Evolutionary conservation across 2,329 filamentous ascomycete species (phyloP).

Genomic region (Herpotrichia juniperi): DNA sequence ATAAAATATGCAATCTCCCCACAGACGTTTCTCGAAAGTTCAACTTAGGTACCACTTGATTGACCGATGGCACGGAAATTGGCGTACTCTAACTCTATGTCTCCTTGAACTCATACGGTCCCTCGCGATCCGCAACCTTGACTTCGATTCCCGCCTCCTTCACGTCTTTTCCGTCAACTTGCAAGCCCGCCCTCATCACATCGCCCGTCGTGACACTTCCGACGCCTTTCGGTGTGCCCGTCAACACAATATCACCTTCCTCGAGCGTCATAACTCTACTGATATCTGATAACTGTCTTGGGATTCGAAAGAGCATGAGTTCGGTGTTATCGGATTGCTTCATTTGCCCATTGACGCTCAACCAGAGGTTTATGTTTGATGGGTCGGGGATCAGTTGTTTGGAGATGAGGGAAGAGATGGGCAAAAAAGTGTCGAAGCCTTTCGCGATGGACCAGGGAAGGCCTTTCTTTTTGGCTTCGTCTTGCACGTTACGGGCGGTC

Average conservation of each 20-base stretch:
- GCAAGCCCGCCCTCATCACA: slow-evolving; percentile 82
- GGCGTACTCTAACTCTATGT: slow-evolving; percentile 40
- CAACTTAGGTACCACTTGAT: not conserved
- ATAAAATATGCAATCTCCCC: no score
- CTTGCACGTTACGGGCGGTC: slow-evolving; percentile 94
- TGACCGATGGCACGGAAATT: not conserved
- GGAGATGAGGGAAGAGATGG: slow-evolving; percentile 79
- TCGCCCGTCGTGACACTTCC: slow-evolving; percentile 85
- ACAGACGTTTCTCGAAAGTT: no score
- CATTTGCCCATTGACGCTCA: slow-evolving; percentile 79
- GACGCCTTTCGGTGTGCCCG: slow-evolving; percentile 97
- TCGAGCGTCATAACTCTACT: slow-evolving; percentile 94
- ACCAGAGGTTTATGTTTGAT: slow-evolving; percentile 84
- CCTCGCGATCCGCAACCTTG: slow-evolving; percentile 76
- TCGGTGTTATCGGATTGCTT: slow-evolving; percentile 88
- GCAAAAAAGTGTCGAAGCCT: slow-evolving; percentile 97
- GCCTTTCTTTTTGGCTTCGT: slow-evolving; percentile 96
- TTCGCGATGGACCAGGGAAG: slow-evolving; percentile 96
- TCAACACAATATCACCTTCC: slow-evolving; percentile 89
- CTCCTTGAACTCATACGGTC: slow-evolving; percentile 73
- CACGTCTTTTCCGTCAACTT: slow-evolving; percentile 79
- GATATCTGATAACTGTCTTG: slow-evolving; percentile 86
- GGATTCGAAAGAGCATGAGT: slow-evolving; percentile 92
- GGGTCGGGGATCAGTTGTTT: slow-evolving; percentile 84
- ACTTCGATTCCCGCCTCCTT: slow-evolving; percentile 87